phyloP scores from a whole-genome alignment of 129 eudicot genomes.

The Scalesia atractyloides region DNA sequence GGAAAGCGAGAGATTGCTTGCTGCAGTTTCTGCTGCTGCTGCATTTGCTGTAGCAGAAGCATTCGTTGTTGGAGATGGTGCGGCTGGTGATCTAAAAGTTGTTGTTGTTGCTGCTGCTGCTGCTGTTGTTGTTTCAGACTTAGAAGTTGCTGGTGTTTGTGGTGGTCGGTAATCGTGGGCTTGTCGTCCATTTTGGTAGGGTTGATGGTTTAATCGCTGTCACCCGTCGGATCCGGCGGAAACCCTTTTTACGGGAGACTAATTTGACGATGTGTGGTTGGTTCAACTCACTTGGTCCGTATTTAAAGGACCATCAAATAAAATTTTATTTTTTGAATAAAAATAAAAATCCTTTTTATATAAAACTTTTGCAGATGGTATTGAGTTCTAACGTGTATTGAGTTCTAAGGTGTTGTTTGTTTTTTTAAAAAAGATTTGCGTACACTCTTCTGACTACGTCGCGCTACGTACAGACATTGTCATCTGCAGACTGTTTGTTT shows the following conservation, averaged over 20 bases:
- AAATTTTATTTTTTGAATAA: no score
- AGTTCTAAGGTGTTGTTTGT: no score
- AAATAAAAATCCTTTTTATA: no score
- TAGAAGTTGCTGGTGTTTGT: constrained; percentile 42
- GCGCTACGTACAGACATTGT: no score
- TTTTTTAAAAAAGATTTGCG: no score
- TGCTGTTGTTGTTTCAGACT: constrained; percentile 42
- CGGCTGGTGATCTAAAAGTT: background rate
- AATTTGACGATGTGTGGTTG: no score
- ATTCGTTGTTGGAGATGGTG: constrained; percentile 22
- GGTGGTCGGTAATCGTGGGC: background rate
- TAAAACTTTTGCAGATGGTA: no score
- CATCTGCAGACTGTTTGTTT: no score
- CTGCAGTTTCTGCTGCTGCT: constrained; percentile 49
- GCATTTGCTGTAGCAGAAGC: constrained; percentile 29
- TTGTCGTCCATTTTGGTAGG: background rate
- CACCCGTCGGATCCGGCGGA: background rate
- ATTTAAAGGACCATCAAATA: no score
- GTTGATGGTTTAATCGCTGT: background rate
- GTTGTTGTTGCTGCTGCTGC: background rate
- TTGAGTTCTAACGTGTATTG: no score
- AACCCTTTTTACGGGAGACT: background rate
- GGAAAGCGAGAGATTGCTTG: constrained; percentile 81
- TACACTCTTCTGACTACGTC: no score
- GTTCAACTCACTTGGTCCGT: no score